Evolutionary conservation across 306 rosid genomes (phyloP).

Genomic region (Abrus pulchellus): DNA sequence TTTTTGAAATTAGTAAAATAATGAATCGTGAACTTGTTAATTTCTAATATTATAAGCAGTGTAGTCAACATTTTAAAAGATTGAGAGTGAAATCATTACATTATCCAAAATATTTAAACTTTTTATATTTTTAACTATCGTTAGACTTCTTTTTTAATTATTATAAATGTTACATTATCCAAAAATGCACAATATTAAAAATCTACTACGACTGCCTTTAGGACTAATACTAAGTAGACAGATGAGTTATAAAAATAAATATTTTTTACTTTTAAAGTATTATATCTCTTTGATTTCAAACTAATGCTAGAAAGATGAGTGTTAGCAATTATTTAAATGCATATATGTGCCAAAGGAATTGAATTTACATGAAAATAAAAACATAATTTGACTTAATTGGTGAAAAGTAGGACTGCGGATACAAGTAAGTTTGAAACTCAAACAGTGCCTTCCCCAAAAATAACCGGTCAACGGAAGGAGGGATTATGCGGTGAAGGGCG

Average conservation of each 20-base stretch:
- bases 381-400: neutral
- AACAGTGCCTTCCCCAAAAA: neutral
- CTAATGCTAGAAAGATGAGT: neutral
- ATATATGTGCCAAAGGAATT: neutral
- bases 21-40: neutral
- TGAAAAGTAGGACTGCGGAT: neutral
- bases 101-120: too few relatives aligned
- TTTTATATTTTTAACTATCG: too few relatives aligned
- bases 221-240: neutral
- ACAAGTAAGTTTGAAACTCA: neutral
- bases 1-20: neutral
- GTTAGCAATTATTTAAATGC: neutral
- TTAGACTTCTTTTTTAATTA: too few relatives aligned
- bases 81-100: too few relatives aligned
- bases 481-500: constrained; percentile 38
- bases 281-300: neutral
- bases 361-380: neutral
- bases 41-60: too few relatives aligned
- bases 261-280: neutral
- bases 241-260: neutral
- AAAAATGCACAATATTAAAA: too few relatives aligned
- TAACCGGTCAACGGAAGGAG: neutral
- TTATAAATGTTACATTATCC: too few relatives aligned
- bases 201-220: neutral
- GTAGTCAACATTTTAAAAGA: too few relatives aligned